Percentiles rank a stretch among this genome's conserved stretches.
phyloP scores from a whole-genome alignment of 306 rosid genomes.

The Castanea mollissima region DNA sequence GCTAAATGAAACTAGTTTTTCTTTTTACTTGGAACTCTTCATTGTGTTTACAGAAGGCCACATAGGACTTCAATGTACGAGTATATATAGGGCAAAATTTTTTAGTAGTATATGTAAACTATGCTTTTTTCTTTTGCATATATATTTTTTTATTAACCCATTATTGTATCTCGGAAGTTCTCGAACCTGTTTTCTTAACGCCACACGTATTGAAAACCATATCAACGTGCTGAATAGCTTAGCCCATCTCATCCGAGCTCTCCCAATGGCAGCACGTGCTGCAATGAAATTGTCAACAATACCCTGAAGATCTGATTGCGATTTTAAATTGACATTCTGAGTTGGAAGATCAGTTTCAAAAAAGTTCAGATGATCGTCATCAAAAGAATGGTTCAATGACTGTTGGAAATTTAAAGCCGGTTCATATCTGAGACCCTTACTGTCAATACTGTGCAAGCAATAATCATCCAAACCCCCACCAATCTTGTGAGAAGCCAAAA shows the following conservation, averaged over 20 bases:
- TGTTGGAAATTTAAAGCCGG: slow-evolving; percentile 56
- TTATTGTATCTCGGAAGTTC: slow-evolving; percentile 31
- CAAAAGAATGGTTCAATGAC: slow-evolving; percentile 58
- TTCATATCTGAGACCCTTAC: slow-evolving; percentile 61
- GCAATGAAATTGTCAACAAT: too few relatives aligned
- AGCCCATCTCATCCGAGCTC: slow-evolving; percentile 84
- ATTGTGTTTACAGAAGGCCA: too few relatives aligned
- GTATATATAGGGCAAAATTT: neutral
- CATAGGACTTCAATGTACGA: too few relatives aligned
- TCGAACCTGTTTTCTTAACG: neutral
- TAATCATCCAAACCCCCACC: slow-evolving; percentile 69
- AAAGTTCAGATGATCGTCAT: slow-evolving; percentile 62
- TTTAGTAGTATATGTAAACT: slow-evolving; percentile 23
- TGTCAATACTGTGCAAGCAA: slow-evolving; percentile 51
- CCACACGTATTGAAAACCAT: slow-evolving; percentile 45
- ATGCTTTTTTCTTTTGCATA: neutral
- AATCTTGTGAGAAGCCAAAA: slow-evolving; percentile 52
- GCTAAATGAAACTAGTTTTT: too few relatives aligned
- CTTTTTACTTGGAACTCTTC: too few relatives aligned
- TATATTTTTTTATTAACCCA: slow-evolving; percentile 13
- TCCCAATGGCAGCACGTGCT: slow-evolving; percentile 28
- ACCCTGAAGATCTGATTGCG: slow-evolving; percentile 29
- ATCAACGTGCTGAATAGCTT: slow-evolving; percentile 67
- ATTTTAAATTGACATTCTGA: slow-evolving; percentile 38
- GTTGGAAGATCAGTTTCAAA: slow-evolving; percentile 63